A percentile compares a stretch with the other conserved stretches of the same genome.
phyloP scores from a whole-genome alignment of 106 monocot genomes.

The Ottelia alismoides region DNA sequence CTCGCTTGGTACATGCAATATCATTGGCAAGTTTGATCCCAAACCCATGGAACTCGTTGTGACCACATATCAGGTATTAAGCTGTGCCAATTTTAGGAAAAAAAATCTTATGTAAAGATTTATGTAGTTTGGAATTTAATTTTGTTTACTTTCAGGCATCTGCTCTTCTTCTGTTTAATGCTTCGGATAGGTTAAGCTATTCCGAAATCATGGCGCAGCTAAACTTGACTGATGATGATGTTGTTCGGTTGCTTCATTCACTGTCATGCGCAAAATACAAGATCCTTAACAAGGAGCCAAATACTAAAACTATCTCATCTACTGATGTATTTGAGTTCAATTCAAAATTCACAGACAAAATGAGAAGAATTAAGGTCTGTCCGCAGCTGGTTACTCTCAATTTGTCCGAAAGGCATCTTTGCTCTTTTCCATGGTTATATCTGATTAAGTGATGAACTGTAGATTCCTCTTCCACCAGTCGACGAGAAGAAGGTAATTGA shows the following conservation, averaged over 20 bases:
- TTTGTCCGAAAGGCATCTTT: no score
- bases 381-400: no score
- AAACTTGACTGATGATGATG: slow-evolving; percentile 65
- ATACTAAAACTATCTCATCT: slow-evolving; percentile 47
- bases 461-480: slow-evolving; percentile 65
- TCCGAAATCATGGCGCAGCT: slow-evolving; percentile 63
- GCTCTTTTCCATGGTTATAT: no score
- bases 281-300: slow-evolving; percentile 82
- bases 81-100: no score
- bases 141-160: slow-evolving; percentile 57
- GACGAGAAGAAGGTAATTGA: slow-evolving; percentile 72
- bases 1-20: slow-evolving; percentile 68
- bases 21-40: slow-evolving; percentile 73
- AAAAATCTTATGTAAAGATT: no score
- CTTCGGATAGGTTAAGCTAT: slow-evolving; percentile 60
- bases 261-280: slow-evolving; percentile 83
- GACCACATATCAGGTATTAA: slow-evolving; percentile 49
- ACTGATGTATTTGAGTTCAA: slow-evolving; percentile 81
- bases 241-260: slow-evolving; percentile 76
- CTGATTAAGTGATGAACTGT: no score
- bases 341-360: slow-evolving; percentile 80
- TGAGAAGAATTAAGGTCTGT: slow-evolving; percentile 71
- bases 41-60: slow-evolving; percentile 78
- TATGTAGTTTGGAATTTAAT: no score
- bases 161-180: slow-evolving; percentile 65